Conservation (phyloP, 179 eudicot genomes). For the Beta macrorhiza region DNA sequence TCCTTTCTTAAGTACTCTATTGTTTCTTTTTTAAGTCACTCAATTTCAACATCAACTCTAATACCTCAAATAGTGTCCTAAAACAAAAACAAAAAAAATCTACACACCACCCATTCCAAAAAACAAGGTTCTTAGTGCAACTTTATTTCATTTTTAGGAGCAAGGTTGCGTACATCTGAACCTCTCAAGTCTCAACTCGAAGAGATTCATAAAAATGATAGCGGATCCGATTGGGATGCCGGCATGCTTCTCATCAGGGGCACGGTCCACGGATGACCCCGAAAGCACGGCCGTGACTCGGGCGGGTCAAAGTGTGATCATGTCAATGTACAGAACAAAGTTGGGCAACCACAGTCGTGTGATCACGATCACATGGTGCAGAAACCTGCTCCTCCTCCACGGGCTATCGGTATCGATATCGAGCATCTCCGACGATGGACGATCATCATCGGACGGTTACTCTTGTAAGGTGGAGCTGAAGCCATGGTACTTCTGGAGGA, state of each 20-base stretch:
- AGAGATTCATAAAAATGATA: slow-evolving; percentile 26
- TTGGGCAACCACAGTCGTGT: slow-evolving; percentile 53
- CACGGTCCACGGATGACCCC: slow-evolving; percentile 36
- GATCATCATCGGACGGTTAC: slow-evolving; percentile 18
- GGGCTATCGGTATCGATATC: slow-evolving; percentile 66
- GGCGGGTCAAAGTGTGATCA: slow-evolving; percentile 62
- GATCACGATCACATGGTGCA: slow-evolving; percentile 78
- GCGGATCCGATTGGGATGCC: slow-evolving; percentile 58
- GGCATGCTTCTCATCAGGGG: slow-evolving; percentile 58
- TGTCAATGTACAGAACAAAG: slow-evolving; percentile 64
- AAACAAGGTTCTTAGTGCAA: not conserved
- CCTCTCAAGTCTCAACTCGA: no score
- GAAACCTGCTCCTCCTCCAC: slow-evolving; percentile 58
- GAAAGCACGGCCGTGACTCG: slow-evolving; percentile 42
- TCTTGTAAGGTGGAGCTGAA: slow-evolving; percentile 75
- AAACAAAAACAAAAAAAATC: not conserved
- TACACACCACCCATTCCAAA: not conserved
- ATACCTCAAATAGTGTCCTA: not conserved
- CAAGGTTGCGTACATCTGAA: slow-evolving; percentile 13
- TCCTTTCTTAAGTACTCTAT: not conserved
- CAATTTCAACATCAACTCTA: not conserved
- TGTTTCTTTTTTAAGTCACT: not conserved
- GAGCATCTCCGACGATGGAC: slow-evolving; percentile 25
- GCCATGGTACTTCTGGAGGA: slow-evolving; percentile 86
- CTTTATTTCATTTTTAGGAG: no score